Evolutionary conservation across 129 eudicot genomes (phyloP), one percentile per base, ranked within the genome.

Genomic region (Glebionis coronaria): DNA sequence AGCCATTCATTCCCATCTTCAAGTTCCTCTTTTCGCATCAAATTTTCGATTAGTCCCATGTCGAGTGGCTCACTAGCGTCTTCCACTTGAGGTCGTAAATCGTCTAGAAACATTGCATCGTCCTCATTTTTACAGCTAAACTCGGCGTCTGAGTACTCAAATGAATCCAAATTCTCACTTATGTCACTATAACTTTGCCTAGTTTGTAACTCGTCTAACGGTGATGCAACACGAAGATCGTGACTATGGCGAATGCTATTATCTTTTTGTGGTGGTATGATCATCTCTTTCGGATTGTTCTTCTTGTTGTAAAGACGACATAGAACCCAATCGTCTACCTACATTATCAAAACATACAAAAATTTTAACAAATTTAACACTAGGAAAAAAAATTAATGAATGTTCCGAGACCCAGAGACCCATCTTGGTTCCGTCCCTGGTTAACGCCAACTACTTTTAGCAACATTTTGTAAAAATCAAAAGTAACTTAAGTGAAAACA

Each of bases 251-350:
- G 44, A 31, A 21, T 53, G 23, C 29, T 59, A 12, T 10, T 13
- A n/a, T 61, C 69, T 16, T n/a, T n/a, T n/a, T 68, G 19, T 14
- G 14, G 40, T 44, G 25, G 29, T 47, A 61, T 69, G 35, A 67
- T 61, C 21, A 14, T 61, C 46, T 73, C 78, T 0, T 44, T 53
- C 1, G 74, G 79, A 3, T 78, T 73, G 51, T 78, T 78, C 44
- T 78, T 73, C 54, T 78, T 78, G 66, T 67, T 73, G 65, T 78
- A 73, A 11, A 78, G 78, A 20, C 78, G 75, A 38, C 82, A 79
- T 0, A 79, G 16, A 18, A 79, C 82, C 82, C 79, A 79, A 54
- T 79, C 82, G 4, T 73, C 66, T 54, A 79, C 54, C 82, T 79
- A 42, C 66, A 79, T 0, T 19, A 53, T 44, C 27, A 68, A 61